These are phyloP conservation scores for Ceratocystis harringtonii DNA, from an alignment of 2,329 filamentous ascomycete species.

Conservation along the genomic window DNA sequence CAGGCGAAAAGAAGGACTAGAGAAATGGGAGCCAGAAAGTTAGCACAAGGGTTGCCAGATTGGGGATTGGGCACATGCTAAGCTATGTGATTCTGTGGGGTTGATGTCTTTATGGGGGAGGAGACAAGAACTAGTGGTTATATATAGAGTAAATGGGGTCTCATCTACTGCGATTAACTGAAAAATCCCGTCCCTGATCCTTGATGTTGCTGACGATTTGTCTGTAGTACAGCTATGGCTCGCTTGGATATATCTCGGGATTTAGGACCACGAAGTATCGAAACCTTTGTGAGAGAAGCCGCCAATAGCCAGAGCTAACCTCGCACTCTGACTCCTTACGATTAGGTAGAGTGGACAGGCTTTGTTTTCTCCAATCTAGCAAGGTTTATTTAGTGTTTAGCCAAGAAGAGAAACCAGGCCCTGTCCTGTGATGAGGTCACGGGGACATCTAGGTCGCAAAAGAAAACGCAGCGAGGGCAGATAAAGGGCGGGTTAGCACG, in stretches of 20 bases:
- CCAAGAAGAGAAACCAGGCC: background rate
- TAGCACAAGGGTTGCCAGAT: background rate
- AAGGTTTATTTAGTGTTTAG: background rate
- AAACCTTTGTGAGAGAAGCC: no score
- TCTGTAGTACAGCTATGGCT: background rate
- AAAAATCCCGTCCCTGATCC: background rate
- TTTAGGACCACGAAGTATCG: background rate
- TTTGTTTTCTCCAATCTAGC: background rate
- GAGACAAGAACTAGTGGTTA: background rate
- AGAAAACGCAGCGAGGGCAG: background rate
- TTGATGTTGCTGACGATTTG: background rate
- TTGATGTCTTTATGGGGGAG: background rate
- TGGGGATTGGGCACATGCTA: background rate
- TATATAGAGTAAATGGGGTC: background rate
- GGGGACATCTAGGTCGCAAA: background rate
- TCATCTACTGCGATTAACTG: no score
- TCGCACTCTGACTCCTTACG: no score
- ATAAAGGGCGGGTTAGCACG: background rate
- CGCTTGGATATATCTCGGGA: slow-evolving; percentile 2
- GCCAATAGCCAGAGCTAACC: no score
- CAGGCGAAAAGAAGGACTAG: background rate
- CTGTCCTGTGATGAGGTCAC: background rate
- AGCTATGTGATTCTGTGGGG: background rate
- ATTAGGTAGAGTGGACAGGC: no score
- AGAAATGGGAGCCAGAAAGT: background rate